Base-by-base conservation (phyloP, 768 basidiomycete species). In the Pisolithus orientalis region DNA sequence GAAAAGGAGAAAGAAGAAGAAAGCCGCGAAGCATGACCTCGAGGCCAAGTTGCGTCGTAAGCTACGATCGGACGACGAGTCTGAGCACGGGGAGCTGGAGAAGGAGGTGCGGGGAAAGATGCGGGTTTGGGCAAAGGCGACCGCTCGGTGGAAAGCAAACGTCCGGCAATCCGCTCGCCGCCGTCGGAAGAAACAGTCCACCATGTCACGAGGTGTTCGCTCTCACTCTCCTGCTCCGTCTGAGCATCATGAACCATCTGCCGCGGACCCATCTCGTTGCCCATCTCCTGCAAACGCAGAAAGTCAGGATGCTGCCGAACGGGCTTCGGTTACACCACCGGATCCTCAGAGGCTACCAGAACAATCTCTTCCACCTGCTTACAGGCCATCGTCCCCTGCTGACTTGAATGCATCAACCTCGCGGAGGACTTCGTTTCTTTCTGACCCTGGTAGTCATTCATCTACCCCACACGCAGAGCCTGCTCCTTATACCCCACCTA, bases 141-240 rank as follows among this genome's bases (percentile, higher is more conserved):
- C 79, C 1, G 81, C 80, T 7, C 76, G 84, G 42, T 90, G 87
- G 87, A 81, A 74, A 56, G 79, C 78, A 3, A 82, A 83, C 49
- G 75, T 80, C 9, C 79, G 80, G 27, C 73, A 79, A 52, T 70
- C 79, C n/a, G 80, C 80, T 7, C 78, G 85, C 37, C 79, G 81
- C 46, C 74, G 87, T 51, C 75, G 77, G 40, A 65, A 56, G 44
- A 59, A 39, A 49, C 47, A 53, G 4, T 2, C 34, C 7, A 28
- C 17, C 16, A 21, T 57, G 44, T 48, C 55, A 11, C 21, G 27
- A 17, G 9, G 5, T 38, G 43, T 44, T 54, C 60, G 55, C 42
- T 49, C 64, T 5, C 51, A 16, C 52, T 68, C 64, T 32, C 66
- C 64, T 5, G 44, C 50, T 40, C 28, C 51, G 21, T 34, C 50